These are phyloP conservation scores for Aquilaria yunnanensis DNA, from an alignment of 345 rosid genomes.

Conservation along the genomic window DNA sequence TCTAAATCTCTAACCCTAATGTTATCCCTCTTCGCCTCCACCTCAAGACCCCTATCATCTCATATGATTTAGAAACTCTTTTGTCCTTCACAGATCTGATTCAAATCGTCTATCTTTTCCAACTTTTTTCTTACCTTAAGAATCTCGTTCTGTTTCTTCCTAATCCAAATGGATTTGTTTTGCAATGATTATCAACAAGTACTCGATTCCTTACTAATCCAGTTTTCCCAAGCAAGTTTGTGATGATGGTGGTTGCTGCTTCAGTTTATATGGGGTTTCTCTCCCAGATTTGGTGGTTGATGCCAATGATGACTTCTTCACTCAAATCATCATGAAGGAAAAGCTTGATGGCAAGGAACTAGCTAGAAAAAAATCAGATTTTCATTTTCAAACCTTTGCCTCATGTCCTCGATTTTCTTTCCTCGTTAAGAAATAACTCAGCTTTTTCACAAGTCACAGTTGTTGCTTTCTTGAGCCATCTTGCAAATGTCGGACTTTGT, in stretches of 20 bases:
- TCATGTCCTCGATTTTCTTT: conserved; percentile 36
- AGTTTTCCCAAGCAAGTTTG: not conserved
- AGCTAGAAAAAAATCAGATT: conserved; percentile 7
- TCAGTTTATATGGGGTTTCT: conserved; percentile 52
- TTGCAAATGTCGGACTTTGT: conserved; percentile 60
- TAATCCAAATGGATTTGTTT: too few relatives aligned
- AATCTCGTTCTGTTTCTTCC: too few relatives aligned
- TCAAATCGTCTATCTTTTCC: too few relatives aligned
- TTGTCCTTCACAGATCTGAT: too few relatives aligned
- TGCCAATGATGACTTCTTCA: conserved; percentile 16
- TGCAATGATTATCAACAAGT: too few relatives aligned
- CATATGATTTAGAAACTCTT: too few relatives aligned
- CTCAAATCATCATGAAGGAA: conserved; percentile 33
- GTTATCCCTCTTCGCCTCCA: too few relatives aligned
- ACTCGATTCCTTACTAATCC: too few relatives aligned
- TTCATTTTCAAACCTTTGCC: conserved; percentile 26
- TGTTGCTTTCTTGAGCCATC: conserved; percentile 60
- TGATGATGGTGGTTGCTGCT: conserved; percentile 37
- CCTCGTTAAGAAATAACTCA: conserved; percentile 56
- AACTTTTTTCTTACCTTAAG: too few relatives aligned
- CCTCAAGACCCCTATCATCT: too few relatives aligned
- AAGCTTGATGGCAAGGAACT: conserved; percentile 19
- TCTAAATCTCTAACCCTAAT: too few relatives aligned
- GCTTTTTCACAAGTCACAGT: conserved; percentile 54
- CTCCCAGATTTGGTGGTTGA: conserved; percentile 40